Base-by-base conservation (phyloP, 2,329 filamentous ascomycete species). In the Xylariaceae sp. region DNA sequence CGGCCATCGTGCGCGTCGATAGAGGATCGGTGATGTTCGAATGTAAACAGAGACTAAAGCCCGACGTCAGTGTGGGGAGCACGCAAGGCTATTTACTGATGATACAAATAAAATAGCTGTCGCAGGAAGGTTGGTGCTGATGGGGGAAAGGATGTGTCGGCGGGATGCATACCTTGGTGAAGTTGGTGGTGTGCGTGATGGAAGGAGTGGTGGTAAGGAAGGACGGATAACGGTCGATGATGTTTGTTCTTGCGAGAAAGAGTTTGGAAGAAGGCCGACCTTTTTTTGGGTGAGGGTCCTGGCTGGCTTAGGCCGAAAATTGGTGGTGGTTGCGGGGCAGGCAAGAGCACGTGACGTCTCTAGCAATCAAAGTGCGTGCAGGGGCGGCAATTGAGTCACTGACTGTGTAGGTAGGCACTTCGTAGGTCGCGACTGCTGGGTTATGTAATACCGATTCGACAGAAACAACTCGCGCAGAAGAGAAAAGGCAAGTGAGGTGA, bases 1-100 rank as follows among this genome's bases (percentile, higher is more conserved):
- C 23, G 4, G 76, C 85, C 90, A 94, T 95, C 72, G 62, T 78
- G 72, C 77, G 71, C 44, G 61, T 73, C 66, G 51, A 35, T 56
- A n/a, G 35, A 35, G 35, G 17, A 55, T 9, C 44, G 55, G 57
- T 34, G 54, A 51, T 45, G 47, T 58, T 57, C 47, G 51, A 55
- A 60, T 45, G 60, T 65, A 63, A 63, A 64, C 60, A 65, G 60
- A 60, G 60, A 64, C 64, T 65, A 54, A 30, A 55, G 57, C 55
- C 58, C 64, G 58, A 65, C 62, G 64, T 65, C 62, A 65, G 64
- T 65, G 62, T 65, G 64, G 62, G 62, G 62, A 51, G 51, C 57
- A 58, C 60, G 56, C 53, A 56, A 60, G 51, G 51, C 37, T 55
- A 45, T 44, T 30, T 30, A 30, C 23, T 53, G 55, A 56, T 39